Evolutionary conservation across 1,139 yeast genomes (phyloP).

Genomic region (Yarrowia galli): DNA sequence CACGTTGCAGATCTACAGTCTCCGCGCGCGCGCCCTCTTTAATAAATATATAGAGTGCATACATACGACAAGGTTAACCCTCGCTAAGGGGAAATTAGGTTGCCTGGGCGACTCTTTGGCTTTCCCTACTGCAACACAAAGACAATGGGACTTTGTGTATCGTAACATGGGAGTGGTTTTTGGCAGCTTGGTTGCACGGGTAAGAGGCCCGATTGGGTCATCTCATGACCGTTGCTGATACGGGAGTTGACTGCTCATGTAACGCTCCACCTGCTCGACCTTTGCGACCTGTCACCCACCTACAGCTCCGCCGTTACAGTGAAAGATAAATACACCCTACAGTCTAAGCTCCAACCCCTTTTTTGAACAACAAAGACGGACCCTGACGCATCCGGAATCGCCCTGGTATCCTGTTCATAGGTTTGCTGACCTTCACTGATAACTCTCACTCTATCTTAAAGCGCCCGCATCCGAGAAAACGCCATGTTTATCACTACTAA

Average conservation of each 20-base stretch:
- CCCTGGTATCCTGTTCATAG: not conserved
- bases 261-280: not conserved
- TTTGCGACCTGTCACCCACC: not conserved
- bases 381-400: constrained; percentile 32
- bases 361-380: constrained; percentile 18
- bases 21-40: not conserved
- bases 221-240: too few species aligned
- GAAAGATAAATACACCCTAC: not conserved
- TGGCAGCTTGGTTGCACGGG: constrained; percentile 1
- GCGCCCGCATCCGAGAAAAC: not conserved
- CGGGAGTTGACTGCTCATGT: not conserved
- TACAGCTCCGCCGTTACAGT: not conserved
- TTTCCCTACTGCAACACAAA: not conserved
- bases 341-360: constrained; percentile 11
- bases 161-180: not conserved
- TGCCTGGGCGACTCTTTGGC: not conserved
- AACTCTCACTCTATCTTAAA: constrained; percentile 25
- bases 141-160: not conserved
- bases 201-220: not conserved
- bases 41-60: constrained; percentile 3
- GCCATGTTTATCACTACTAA: constrained; percentile 30
- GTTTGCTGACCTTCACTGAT: not conserved
- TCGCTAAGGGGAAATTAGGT: constrained; percentile 32
- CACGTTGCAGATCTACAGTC: constrained; percentile 15
- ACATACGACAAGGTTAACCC: constrained; percentile 13